Conservation (phyloP, 73 alveolate genomes). For the Effrenium voratum region DNA sequence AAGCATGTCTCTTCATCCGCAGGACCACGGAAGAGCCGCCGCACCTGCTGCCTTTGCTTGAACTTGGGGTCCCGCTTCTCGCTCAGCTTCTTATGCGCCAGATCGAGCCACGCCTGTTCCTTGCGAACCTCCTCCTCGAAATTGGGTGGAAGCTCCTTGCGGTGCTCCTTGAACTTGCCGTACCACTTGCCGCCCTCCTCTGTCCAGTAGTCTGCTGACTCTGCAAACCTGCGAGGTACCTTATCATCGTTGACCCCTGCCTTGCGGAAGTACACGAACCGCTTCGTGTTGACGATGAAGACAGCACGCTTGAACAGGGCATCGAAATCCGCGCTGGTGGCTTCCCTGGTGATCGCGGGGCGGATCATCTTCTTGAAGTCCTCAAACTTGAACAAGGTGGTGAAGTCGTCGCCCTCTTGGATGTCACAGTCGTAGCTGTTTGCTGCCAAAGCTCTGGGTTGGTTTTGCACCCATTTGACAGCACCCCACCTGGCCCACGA, state of each 20-base stretch:
- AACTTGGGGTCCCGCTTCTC: neutral
- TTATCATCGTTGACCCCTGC: neutral
- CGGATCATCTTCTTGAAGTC: neutral
- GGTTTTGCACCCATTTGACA: neutral
- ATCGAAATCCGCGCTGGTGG: neutral
- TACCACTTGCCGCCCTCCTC: neutral
- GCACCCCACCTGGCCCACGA: neutral
- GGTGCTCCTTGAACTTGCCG: neutral
- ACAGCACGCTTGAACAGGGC: neutral
- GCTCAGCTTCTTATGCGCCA: neutral
- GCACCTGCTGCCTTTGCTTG: neutral
- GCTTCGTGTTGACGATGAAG: neutral
- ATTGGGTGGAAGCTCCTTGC: neutral
- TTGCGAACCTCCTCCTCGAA: constrained; percentile 9
- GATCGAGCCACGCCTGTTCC: constrained; percentile 17
- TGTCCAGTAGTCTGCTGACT: neutral
- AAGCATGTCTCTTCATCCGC: neutral
- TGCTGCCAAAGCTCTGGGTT: neutral
- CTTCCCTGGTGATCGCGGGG: neutral
- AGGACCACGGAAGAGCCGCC: neutral
- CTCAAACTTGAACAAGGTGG: neutral
- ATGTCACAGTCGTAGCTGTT: neutral
- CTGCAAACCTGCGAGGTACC: neutral
- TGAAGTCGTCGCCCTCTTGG: neutral
- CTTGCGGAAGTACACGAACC: neutral